Percentiles rank a stretch among this genome's conserved stretches.
Evolutionary conservation across 1,139 yeast species (phyloP).

Genomic region (Geotrichum siamense): DNA sequence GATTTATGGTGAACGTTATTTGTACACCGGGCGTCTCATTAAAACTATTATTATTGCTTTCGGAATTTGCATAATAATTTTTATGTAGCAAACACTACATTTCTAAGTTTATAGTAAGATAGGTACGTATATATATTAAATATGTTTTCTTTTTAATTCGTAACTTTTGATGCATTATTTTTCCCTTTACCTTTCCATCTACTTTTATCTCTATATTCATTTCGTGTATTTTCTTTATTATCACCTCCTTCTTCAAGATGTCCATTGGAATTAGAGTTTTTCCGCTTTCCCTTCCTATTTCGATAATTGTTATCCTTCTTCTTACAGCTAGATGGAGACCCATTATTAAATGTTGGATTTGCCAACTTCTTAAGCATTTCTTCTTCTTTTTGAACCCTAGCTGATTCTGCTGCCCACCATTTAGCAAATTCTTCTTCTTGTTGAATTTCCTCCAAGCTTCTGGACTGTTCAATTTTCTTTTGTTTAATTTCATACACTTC

Average conservation of each 20-base stretch:
- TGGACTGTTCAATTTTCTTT: conserved; percentile 33
- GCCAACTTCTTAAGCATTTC: conserved; percentile 9
- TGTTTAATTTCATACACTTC: conserved; percentile 45
- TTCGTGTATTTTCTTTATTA: neutral
- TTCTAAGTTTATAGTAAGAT: too few relatives aligned
- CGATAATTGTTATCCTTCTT: too few relatives aligned
- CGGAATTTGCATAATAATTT: too few relatives aligned
- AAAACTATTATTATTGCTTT: too few relatives aligned
- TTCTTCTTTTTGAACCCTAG: conserved; percentile 42
- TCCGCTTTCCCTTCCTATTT: too few relatives aligned
- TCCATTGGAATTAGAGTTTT: neutral
- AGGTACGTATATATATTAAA: too few relatives aligned
- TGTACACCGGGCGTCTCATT: too few relatives aligned
- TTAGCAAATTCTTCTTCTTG: conserved; percentile 71
- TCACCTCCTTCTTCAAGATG: neutral
- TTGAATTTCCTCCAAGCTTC: conserved; percentile 59
- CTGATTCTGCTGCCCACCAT: conserved; percentile 78
- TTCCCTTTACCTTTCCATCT: conserved; percentile 6
- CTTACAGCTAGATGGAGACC: too few relatives aligned
- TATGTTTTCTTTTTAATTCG: neutral
- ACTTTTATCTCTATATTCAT: neutral
- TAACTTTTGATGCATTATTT: conserved; percentile 1
- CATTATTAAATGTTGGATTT: neutral
- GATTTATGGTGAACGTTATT: too few relatives aligned
- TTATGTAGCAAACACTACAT: too few relatives aligned